Percentiles rank a stretch among this genome's conserved stretches.
Conservation (phyloP, 768 basidiomycete species). For the Mycena galopus region DNA sequence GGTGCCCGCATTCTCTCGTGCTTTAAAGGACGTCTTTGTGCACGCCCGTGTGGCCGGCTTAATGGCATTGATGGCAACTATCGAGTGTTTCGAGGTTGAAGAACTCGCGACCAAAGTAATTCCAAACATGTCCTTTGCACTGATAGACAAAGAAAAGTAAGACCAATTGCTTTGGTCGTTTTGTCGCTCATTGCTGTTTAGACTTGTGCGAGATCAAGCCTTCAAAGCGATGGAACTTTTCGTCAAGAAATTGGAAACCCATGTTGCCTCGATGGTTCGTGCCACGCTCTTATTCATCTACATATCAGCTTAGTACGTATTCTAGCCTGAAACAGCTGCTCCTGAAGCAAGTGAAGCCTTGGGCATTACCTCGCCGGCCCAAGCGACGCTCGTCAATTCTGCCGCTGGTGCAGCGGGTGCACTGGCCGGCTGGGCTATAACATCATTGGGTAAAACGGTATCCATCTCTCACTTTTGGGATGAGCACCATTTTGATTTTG, state of each 20-base stretch:
- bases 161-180: not conserved
- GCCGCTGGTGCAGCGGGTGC: slow-evolving; percentile 94
- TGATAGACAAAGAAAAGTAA: slow-evolving; percentile 96
- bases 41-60: slow-evolving; percentile 94
- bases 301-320: not conserved
- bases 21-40: slow-evolving; percentile 91
- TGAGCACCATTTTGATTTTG: slow-evolving; percentile 12
- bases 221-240: slow-evolving; percentile 94
- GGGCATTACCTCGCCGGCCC: slow-evolving; percentile 45
- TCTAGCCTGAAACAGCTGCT: slow-evolving; percentile 55
- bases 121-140: slow-evolving; percentile 81
- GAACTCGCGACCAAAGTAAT: slow-evolving; percentile 93
- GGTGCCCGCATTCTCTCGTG: slow-evolving; percentile 92
- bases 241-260: slow-evolving; percentile 82
- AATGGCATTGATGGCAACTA: slow-evolving; percentile 96
- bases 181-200: slow-evolving; percentile 46
- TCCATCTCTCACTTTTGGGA: not conserved
- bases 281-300: slow-evolving; percentile 28
- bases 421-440: slow-evolving; percentile 96
- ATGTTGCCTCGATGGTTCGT: slow-evolving; percentile 86
- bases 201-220: slow-evolving; percentile 94
- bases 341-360: slow-evolving; percentile 47
- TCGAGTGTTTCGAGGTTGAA: slow-evolving; percentile 89
- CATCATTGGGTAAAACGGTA: slow-evolving; percentile 88
- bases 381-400: slow-evolving; percentile 78